Base-by-base conservation (phyloP, 108 stramenopile genomes). In the Schizochytrium sp. region DNA sequence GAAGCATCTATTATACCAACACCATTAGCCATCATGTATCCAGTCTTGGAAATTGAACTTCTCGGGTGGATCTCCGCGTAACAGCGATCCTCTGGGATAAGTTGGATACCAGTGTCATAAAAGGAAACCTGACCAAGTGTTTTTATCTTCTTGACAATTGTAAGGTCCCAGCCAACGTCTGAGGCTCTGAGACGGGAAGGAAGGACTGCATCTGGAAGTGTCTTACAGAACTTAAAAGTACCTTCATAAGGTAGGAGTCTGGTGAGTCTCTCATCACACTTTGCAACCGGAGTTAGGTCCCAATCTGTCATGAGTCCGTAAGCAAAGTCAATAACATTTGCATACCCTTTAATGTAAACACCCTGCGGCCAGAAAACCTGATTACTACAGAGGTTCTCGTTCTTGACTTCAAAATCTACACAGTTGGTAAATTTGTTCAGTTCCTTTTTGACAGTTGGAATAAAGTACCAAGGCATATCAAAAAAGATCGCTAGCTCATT, bases 81-180 rank as follows among this genome's bases (percentile, higher is more conserved):
- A 15, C 7, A 72, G 72, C 72, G 38, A 72, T 28, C 8, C 7
- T n/a, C 38, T 8, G 72, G 72, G 38, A 41, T 41, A 7, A 72
- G 28, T 15, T 4, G 28, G 72, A 72, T 4, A 10, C 72, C 72
- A 4, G 72, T 72, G 72, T 72, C 72, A 41, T 72, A 72, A 28
- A 28, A 72, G 10, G 28, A n/a, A n/a, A 42, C 41, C 28, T 72
- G 38, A 13, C 57, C 57, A 58, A 58, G 13, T 41, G 41, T 42
- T 41, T 72, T 72, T 10, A 72, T 4, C 15, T 41, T n/a, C 4
- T 7, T 28, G 10, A 72, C 41, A 42, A 72, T 10, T 7, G 72
- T 72, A 7, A 72, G 72, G 41, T 72, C 72, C 72, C n/a, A 72
- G n/a, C 72, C 72, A 7, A 72, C 41, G 72, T 72, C 72, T 4